Evolutionary conservation across 1,284 basidiomycete genomes (phyloP).

Genomic region (Cryptococcus depauperatus): DNA sequence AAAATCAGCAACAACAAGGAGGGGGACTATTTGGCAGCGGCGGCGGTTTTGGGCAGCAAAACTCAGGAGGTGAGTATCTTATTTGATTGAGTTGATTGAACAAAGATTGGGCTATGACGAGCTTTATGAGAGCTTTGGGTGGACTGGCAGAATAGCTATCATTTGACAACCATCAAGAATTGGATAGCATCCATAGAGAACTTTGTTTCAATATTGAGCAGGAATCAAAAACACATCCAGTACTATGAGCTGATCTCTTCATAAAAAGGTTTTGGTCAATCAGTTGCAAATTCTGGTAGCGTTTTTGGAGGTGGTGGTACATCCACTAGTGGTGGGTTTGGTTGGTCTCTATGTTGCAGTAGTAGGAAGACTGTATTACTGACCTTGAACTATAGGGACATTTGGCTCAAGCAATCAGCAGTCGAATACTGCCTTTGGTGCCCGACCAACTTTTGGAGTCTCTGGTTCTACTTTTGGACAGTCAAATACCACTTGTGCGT

Average conservation of each 20-base stretch:
- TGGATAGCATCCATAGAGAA: too few species aligned
- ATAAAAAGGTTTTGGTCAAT: slow-evolving; percentile 25
- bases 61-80: slow-evolving; percentile 49
- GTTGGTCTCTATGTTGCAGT: slow-evolving; percentile 10
- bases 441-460: slow-evolving; percentile 36
- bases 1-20: slow-evolving; percentile 50
- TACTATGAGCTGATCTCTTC: too few species aligned
- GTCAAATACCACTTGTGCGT: background rate
- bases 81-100: too few species aligned
- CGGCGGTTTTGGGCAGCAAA: slow-evolving; percentile 48
- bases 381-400: slow-evolving; percentile 10
- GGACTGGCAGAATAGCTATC: background rate
- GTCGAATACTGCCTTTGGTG: slow-evolving; percentile 26
- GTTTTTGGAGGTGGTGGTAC: slow-evolving; percentile 40
- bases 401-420: slow-evolving; percentile 19
- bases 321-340: slow-evolving; percentile 21
- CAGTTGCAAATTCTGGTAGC: slow-evolving; percentile 49
- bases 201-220: too few species aligned
- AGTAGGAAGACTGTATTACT: background rate
- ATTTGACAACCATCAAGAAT: too few species aligned
- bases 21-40: slow-evolving; percentile 43
- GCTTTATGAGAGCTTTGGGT: background rate
- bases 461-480: slow-evolving; percentile 40
- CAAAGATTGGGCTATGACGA: too few species aligned
- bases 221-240: too few species aligned